Conservation (phyloP, 108 stramenopile species). For the Cafeteria roenbergensis region DNA sequence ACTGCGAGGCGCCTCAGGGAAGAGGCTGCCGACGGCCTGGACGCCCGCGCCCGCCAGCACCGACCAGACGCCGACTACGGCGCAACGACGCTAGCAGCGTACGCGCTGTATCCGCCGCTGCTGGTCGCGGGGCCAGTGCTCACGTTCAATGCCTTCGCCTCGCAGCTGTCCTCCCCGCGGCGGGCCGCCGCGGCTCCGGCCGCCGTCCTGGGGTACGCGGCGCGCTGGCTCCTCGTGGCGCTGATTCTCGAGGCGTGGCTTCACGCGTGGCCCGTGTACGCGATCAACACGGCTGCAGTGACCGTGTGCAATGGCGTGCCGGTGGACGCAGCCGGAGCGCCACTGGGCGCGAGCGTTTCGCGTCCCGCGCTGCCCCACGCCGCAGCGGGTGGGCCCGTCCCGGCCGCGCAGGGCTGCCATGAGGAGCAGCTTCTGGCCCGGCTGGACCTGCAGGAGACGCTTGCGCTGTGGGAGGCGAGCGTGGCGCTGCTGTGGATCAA, state of each 20-base stretch:
- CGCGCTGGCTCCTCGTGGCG: neutral
- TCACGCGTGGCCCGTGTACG: neutral
- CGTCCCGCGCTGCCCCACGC: no score
- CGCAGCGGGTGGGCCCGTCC: no score
- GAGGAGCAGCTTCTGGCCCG: conserved; percentile 3
- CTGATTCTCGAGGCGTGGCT: conserved; percentile 11
- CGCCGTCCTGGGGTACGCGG: conserved; percentile 12
- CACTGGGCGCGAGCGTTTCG: no score
- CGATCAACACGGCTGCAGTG: no score
- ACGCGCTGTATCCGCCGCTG: conserved; percentile 43
- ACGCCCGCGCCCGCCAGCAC: no score
- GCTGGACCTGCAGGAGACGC: conserved; percentile 14
- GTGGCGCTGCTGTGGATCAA: conserved; percentile 50
- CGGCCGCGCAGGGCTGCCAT: no score
- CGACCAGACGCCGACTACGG: no score
- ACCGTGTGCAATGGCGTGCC: no score
- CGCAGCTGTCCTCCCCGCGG: conserved; percentile 4
- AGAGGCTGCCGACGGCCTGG: no score
- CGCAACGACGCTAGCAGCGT: no score
- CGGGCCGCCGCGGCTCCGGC: neutral
- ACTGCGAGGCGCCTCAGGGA: no score
- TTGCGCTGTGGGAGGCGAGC: conserved; percentile 19
- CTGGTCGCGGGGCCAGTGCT: conserved; percentile 47
- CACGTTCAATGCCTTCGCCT: conserved; percentile 35
- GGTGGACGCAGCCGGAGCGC: no score